phyloP scores from a whole-genome alignment of 345 rosid species.

The Ricinus communis region DNA sequence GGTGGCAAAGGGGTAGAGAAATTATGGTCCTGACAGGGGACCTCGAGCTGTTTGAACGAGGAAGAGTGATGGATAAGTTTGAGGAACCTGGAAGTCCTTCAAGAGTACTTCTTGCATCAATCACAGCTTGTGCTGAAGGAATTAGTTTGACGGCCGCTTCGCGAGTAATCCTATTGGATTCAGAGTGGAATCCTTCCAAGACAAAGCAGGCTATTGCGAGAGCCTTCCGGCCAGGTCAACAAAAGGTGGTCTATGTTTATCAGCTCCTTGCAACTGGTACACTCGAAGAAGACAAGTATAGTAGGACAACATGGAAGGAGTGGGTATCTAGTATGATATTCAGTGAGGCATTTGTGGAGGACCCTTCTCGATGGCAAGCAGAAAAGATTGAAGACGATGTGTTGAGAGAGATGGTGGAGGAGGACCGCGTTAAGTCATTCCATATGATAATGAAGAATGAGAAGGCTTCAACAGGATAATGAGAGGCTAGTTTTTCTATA shows the following conservation, averaged over 20 bases:
- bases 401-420: slow-evolving; percentile 80
- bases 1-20: slow-evolving; percentile 80
- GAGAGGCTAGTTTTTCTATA: slow-evolving; percentile 5
- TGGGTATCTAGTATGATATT: slow-evolving; percentile 97
- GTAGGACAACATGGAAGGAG: slow-evolving; percentile 95
- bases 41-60: slow-evolving; percentile 81
- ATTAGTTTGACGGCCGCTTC: slow-evolving; percentile 98
- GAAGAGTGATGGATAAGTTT: slow-evolving; percentile 75
- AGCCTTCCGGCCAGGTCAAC: slow-evolving; percentile 91
- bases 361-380: slow-evolving; percentile 86
- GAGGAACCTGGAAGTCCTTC: slow-evolving; percentile 70
- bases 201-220: slow-evolving; percentile 94
- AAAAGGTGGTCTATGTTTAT: slow-evolving; percentile 82
- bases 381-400: slow-evolving; percentile 90
- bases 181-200: slow-evolving; percentile 96
- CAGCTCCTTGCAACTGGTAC: slow-evolving; percentile 80
- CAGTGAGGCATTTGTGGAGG: slow-evolving; percentile 88
- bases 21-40: slow-evolving; percentile 77
- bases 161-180: slow-evolving; percentile 70
- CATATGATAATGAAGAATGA: slow-evolving; percentile 97
- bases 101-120: slow-evolving; percentile 72
- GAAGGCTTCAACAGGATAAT: slow-evolving; percentile 80
- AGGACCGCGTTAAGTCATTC: slow-evolving; percentile 78
- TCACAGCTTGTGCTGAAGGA: slow-evolving; percentile 95
- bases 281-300: slow-evolving; percentile 83